phyloP scores from a whole-genome alignment of 352 stramenopile genomes.

The Phytophthora agathidicida region DNA sequence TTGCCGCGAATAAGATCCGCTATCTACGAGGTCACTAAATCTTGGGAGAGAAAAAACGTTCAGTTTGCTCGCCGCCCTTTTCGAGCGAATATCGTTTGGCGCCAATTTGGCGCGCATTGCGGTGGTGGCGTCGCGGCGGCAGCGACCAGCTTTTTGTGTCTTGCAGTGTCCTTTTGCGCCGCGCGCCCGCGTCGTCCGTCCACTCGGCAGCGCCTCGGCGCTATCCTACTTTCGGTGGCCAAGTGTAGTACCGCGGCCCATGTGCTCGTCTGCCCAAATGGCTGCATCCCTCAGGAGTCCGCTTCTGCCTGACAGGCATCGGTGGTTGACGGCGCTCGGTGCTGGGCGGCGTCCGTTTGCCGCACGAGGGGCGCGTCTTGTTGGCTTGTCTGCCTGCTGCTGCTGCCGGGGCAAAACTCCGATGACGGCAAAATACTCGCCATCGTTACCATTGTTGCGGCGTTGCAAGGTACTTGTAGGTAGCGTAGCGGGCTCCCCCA shows the following conservation, averaged over 20 bases:
- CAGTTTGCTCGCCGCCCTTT: conserved; percentile 34
- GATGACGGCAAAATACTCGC: conserved; percentile 1
- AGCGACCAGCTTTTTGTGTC: no score
- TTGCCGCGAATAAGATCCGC: conserved; percentile 39
- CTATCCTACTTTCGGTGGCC: conserved; percentile 28
- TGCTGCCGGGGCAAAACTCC: not conserved
- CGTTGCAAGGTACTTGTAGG: conserved; percentile 4
- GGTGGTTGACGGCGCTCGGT: no score
- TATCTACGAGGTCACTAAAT: conserved; percentile 10
- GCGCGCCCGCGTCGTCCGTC: no score
- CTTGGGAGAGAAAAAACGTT: conserved; percentile 37
- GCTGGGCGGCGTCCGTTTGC: conserved; percentile 27
- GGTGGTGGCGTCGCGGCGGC: no score
- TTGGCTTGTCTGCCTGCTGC: conserved; percentile 36
- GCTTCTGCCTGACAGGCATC: conserved; percentile 31
- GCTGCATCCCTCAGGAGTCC: conserved; percentile 25
- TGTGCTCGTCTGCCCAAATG: conserved; percentile 37
- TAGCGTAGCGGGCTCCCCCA: not conserved
- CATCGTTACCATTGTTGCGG: conserved; percentile 5
- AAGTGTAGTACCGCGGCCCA: conserved; percentile 27
- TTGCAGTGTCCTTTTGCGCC: no score
- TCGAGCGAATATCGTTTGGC: no score
- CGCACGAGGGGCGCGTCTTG: conserved; percentile 8
- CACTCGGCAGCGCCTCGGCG: no score
- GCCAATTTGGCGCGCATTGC: no score